Conservation (phyloP, 352 stramenopile species). For the Saprolegnia parasitica region DNA sequence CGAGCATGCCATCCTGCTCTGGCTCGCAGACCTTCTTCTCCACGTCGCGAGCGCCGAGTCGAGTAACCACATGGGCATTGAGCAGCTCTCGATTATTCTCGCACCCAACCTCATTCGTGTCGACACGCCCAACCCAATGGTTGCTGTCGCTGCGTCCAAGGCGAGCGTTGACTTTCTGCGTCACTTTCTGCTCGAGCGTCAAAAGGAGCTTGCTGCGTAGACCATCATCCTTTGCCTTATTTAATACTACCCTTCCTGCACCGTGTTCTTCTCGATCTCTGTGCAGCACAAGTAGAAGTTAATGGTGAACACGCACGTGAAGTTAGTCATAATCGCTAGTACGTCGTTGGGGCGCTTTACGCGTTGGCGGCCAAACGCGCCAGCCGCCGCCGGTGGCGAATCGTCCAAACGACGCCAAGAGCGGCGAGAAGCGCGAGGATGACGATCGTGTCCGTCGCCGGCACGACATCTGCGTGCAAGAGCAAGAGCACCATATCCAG, state of each 20-base stretch:
- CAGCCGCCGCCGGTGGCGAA: slow-evolving; percentile 7
- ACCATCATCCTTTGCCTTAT: not conserved
- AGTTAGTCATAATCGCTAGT: no score
- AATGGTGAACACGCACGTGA: no score
- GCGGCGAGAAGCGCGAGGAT: not conserved
- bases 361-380: no score
- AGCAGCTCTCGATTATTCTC: slow-evolving; percentile 87
- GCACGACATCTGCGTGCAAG: slow-evolving; percentile 21
- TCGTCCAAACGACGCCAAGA: slow-evolving; percentile 4
- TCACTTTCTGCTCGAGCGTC: slow-evolving; percentile 36
- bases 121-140: slow-evolving; percentile 78
- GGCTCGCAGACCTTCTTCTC: slow-evolving; percentile 78
- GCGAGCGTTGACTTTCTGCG: slow-evolving; percentile 76
- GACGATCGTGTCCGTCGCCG: slow-evolving; percentile 16
- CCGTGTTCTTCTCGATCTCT: no score
- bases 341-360: no score
- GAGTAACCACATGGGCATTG: slow-evolving; percentile 85
- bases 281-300: not conserved
- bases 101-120: slow-evolving; percentile 85
- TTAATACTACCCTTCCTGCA: not conserved
- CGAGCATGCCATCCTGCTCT: slow-evolving; percentile 56
- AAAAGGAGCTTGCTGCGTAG: not conserved
- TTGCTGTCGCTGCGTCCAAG: slow-evolving; percentile 80
- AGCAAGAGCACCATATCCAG: slow-evolving; percentile 18
- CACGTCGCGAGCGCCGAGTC: slow-evolving; percentile 63